Percentiles rank a stretch among this genome's conserved stretches.
Conservation (phyloP, 495 filamentous ascomycete species). For the Podospora bellae-mahoneyi region DNA sequence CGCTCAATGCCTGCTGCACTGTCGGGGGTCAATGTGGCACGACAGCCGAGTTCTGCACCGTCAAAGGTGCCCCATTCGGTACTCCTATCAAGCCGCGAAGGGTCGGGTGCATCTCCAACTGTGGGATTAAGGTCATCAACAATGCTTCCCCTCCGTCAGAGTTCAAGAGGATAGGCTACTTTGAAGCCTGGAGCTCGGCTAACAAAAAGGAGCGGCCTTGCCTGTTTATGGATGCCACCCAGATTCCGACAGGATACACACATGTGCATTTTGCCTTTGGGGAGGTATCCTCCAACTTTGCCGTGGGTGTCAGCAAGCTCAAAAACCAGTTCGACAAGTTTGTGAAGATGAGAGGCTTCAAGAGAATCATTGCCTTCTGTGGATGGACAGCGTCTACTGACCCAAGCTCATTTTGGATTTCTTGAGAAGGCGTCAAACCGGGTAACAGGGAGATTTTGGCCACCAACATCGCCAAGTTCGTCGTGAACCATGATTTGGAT, state of each 20-base stretch:
- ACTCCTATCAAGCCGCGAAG: conserved; percentile 16
- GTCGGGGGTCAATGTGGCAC: conserved; percentile 50
- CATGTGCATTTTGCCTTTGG: conserved; percentile 27
- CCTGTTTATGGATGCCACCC: conserved; percentile 17
- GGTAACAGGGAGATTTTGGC: no score
- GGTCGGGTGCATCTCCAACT: conserved; percentile 46
- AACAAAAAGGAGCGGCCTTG: conserved; percentile 20
- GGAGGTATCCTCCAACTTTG: conserved; percentile 8
- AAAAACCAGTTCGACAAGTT: background rate
- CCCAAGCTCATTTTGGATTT: no score
- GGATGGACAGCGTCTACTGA: no score
- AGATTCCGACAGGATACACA: conserved; percentile 18
- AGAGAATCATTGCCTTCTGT: no score
- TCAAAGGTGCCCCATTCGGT: conserved; percentile 36
- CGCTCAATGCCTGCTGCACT: conserved; percentile 38
- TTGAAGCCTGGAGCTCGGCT: conserved; percentile 28
- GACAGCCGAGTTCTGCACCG: conserved; percentile 42
- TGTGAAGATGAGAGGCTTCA: no score
- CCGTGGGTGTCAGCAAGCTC: conserved; percentile 1
- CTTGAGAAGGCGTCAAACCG: no score
- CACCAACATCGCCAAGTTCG: no score
- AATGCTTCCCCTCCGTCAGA: conserved; percentile 9
- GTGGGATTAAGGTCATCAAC: conserved; percentile 35
- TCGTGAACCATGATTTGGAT: no score
- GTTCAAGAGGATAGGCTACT: conserved; percentile 26